Conservation (phyloP, 371 early-diverging fungal species). For the Mucor racemosus region DNA sequence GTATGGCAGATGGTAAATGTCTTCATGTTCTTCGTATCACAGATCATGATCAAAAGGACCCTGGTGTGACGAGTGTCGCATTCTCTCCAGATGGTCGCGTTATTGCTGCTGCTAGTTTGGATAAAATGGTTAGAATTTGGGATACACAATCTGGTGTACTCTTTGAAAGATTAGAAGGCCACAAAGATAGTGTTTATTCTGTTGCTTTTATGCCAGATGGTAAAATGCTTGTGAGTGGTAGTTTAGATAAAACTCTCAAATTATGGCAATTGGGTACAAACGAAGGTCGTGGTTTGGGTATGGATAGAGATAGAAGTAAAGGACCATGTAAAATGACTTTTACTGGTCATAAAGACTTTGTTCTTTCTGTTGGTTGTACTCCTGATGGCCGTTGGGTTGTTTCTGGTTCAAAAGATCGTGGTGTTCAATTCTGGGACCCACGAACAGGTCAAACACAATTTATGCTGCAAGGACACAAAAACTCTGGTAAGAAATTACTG, state of each 20-base stretch:
- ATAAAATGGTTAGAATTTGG: constrained; percentile 91
- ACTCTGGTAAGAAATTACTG: constrained; percentile 69
- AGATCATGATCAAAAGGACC: constrained; percentile 80
- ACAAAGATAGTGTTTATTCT: constrained; percentile 92
- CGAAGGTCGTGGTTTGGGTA: constrained; percentile 31
- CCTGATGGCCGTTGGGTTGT: constrained; percentile 94
- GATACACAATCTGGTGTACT: constrained; percentile 78
- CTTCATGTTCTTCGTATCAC: constrained; percentile 74
- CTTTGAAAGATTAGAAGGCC: constrained; percentile 87
- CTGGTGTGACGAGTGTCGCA: constrained; percentile 92
- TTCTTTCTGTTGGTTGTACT: constrained; percentile 93
- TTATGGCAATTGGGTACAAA: constrained; percentile 81
- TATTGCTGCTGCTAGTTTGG: constrained; percentile 83
- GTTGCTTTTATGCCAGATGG: constrained; percentile 96
- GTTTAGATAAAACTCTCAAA: constrained; percentile 91
- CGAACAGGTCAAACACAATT: constrained; percentile 79
- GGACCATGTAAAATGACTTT: constrained; percentile 60
- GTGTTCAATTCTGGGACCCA: constrained; percentile 96
- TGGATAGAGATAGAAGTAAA: constrained; percentile 39
- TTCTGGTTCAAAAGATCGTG: constrained; percentile 93
- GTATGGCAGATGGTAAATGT: constrained; percentile 75
- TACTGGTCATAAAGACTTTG: constrained; percentile 86
- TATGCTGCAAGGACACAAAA: constrained; percentile 96
- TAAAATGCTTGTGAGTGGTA: constrained; percentile 85
- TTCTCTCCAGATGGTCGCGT: constrained; percentile 76